Percentiles rank a stretch among this genome's conserved stretches.
These are phyloP conservation scores for Inonotus obliquus DNA, from an alignment of 1,284 basidiomycete species.

Conservation along the genomic window DNA sequence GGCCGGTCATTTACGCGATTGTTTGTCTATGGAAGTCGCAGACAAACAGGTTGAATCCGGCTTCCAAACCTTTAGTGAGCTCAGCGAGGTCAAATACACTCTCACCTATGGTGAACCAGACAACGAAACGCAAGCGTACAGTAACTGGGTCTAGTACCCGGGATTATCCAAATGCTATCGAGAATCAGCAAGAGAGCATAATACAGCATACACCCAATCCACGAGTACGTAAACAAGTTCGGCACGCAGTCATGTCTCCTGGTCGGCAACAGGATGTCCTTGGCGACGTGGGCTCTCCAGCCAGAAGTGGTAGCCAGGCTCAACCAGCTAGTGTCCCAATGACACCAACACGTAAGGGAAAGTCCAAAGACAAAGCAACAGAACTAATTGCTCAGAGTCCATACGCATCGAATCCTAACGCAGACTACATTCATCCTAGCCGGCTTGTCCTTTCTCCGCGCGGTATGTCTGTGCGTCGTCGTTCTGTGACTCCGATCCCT, in stretches of 20 bases:
- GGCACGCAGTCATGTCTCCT: slow-evolving; percentile 14
- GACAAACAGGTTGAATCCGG: slow-evolving; percentile 4
- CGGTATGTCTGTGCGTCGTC: slow-evolving; percentile 23
- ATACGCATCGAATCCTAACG: slow-evolving; percentile 43
- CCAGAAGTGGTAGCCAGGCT: neutral
- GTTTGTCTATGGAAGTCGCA: neutral
- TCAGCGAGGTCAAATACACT: slow-evolving; percentile 11
- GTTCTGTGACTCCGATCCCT: slow-evolving; percentile 46
- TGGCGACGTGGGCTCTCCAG: neutral
- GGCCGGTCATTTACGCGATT: neutral
- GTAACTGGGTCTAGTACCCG: neutral
- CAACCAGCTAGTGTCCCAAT: slow-evolving; percentile 6
- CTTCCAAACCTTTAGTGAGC: slow-evolving; percentile 9
- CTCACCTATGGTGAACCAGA: neutral
- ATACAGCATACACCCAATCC: slow-evolving; percentile 17
- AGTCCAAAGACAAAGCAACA: slow-evolving; percentile 24
- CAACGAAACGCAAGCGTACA: slow-evolving; percentile 14
- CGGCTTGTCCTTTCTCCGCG: slow-evolving; percentile 24
- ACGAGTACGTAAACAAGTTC: slow-evolving; percentile 14
- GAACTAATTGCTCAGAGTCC: slow-evolving; percentile 36
- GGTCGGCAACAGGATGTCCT: neutral
- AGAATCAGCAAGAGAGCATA: neutral
- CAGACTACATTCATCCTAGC: slow-evolving; percentile 42
- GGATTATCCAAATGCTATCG: neutral
- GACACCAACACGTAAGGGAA: slow-evolving; percentile 26